Percentiles rank a stretch among this genome's conserved stretches.
These are phyloP conservation scores for Quercus ilex DNA, from an alignment of 306 rosid genomes.

Conservation along the genomic window DNA sequence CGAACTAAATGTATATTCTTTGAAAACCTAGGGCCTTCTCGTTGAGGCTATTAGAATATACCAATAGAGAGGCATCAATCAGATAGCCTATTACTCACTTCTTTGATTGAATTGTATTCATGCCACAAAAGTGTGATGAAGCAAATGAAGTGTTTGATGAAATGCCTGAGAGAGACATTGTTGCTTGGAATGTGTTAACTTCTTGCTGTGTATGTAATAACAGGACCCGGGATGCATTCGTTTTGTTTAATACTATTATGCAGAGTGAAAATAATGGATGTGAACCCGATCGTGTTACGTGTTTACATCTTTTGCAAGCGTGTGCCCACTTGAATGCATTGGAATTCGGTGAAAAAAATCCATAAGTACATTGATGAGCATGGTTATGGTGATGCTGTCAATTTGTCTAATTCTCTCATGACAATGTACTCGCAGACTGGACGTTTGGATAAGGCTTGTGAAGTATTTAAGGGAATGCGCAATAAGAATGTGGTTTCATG, in stretches of 20 bases:
- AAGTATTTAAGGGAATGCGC: slow-evolving; percentile 45
- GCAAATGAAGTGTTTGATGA: slow-evolving; percentile 78
- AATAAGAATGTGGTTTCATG: slow-evolving; percentile 63
- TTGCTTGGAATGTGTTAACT: slow-evolving; percentile 84
- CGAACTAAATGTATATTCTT: too few relatives aligned
- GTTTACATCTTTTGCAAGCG: slow-evolving; percentile 74
- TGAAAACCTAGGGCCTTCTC: too few relatives aligned
- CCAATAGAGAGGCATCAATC: slow-evolving; percentile 51
- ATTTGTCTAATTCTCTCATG: slow-evolving; percentile 58
- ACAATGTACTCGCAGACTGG: slow-evolving; percentile 85
- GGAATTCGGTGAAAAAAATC: slow-evolving; percentile 56
- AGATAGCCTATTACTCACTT: slow-evolving; percentile 61
- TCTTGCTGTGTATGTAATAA: slow-evolving; percentile 64
- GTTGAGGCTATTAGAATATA: too few relatives aligned
- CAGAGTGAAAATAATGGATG: slow-evolving; percentile 29
- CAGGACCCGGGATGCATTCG: slow-evolving; percentile 63
- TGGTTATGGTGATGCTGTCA: slow-evolving; percentile 42
- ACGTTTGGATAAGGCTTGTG: slow-evolving; percentile 63
- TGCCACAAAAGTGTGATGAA: slow-evolving; percentile 38
- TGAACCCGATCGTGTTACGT: slow-evolving; percentile 69
- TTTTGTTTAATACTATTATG: slow-evolving; percentile 62
- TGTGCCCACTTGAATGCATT: slow-evolving; percentile 74
- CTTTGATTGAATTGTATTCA: slow-evolving; percentile 67
- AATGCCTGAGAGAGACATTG: slow-evolving; percentile 53
- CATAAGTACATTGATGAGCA: slow-evolving; percentile 46